Conservation (phyloP, 176 grass and related monocot species). For the Aegilops umbellulata region DNA sequence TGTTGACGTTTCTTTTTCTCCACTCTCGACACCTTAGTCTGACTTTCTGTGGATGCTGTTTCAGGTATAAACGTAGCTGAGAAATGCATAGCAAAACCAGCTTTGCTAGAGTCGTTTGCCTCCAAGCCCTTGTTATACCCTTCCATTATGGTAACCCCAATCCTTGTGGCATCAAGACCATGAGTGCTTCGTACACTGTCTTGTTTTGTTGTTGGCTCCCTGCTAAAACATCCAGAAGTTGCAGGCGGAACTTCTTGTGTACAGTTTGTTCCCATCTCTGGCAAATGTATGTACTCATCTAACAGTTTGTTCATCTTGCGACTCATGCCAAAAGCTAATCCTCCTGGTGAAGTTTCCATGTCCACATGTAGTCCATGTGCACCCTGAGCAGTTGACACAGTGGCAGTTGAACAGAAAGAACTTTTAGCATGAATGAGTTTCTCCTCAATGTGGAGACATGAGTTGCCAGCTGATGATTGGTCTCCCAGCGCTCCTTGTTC, state of each 20-base stretch:
- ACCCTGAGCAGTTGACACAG: slow-evolving; percentile 14
- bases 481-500: slow-evolving; percentile 21
- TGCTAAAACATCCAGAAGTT: slow-evolving; percentile 22
- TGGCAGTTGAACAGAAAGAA: slow-evolving; percentile 30
- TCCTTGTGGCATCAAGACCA: slow-evolving; percentile 7
- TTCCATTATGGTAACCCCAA: background rate
- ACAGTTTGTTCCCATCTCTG: background rate
- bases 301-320: slow-evolving; percentile 27
- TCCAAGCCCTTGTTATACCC: slow-evolving; percentile 22
- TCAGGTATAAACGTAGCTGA: slow-evolving; percentile 26
- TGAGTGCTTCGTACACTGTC: slow-evolving; percentile 20
- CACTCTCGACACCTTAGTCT: background rate
- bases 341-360: slow-evolving; percentile 38
- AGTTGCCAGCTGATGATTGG: slow-evolving; percentile 12
- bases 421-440: slow-evolving; percentile 24
- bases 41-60: slow-evolving; percentile 6
- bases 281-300: slow-evolving; percentile 37
- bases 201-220: slow-evolving; percentile 20
- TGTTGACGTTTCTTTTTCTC: slow-evolving; percentile 7
- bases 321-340: slow-evolving; percentile 38
- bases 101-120: slow-evolving; percentile 15
- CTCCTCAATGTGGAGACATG: slow-evolving; percentile 5
- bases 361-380: slow-evolving; percentile 23
- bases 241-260: slow-evolving; percentile 16
- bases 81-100: slow-evolving; percentile 23